Conservation (phyloP, 1,284 basidiomycete species). For the Amylostereum chailletii region DNA sequence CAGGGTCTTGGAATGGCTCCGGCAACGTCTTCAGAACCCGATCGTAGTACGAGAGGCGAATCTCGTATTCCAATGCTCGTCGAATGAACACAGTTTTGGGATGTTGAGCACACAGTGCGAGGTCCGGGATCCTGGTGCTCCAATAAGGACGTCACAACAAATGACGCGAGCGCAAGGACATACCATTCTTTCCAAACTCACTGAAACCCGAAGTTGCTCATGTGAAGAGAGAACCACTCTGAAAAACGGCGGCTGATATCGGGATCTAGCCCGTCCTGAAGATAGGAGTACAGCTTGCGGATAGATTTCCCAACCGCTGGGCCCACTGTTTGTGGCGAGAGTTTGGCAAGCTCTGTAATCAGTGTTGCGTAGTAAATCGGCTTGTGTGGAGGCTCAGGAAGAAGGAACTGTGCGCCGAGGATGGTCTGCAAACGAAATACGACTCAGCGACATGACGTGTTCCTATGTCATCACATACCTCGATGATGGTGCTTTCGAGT, state of each 20-base stretch:
- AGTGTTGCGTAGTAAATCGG: constrained; percentile 84
- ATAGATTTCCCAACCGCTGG: constrained; percentile 96
- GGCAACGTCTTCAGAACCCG: constrained; percentile 88
- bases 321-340: constrained; percentile 86
- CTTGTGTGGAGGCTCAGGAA: constrained; percentile 74
- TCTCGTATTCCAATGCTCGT: constrained; percentile 84
- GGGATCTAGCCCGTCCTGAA: constrained; percentile 80
- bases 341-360: constrained; percentile 90
- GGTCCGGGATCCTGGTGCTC: constrained; percentile 74
- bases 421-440: constrained; percentile 44
- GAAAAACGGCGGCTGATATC: constrained; percentile 77
- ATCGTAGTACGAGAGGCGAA: constrained; percentile 90
- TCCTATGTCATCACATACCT: constrained; percentile 33
- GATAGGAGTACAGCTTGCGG: constrained; percentile 69
- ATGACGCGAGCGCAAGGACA: constrained; percentile 15
- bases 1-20: constrained; percentile 63
- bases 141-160: constrained; percentile 1
- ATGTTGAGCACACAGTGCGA: constrained; percentile 64
- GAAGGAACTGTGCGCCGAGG: constrained; percentile 65
- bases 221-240: constrained; percentile 94
- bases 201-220: constrained; percentile 96
- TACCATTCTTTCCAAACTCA: constrained; percentile 99
- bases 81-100: constrained; percentile 85
- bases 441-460: neutral
- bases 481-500: constrained; percentile 72